phyloP scores from a whole-genome alignment of 305 asterid species.

The Galium porrigens region DNA sequence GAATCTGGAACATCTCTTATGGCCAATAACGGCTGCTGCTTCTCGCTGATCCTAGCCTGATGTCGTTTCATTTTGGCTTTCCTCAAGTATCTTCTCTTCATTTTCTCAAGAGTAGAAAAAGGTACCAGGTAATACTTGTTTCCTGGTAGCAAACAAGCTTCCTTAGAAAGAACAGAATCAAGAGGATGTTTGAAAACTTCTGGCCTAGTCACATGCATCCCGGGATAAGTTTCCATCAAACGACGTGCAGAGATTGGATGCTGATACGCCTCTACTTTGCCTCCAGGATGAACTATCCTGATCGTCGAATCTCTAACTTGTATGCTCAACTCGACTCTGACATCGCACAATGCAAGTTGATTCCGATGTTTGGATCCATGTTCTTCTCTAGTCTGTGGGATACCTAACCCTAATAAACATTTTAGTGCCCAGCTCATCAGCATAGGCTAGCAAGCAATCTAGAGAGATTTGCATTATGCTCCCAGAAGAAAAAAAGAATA shows the following conservation, averaged over 20 bases:
- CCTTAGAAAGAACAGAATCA: slow-evolving; percentile 39
- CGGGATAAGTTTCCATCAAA: slow-evolving; percentile 45
- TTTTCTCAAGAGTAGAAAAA: slow-evolving; percentile 33
- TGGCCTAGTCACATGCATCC: slow-evolving; percentile 43
- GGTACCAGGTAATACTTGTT: slow-evolving; percentile 42
- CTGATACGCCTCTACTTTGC: slow-evolving; percentile 41
- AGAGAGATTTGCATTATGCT: slow-evolving; percentile 16
- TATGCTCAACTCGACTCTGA: slow-evolving; percentile 23
- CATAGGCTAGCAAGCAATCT: slow-evolving; percentile 18
- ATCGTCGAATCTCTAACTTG: slow-evolving; percentile 34
- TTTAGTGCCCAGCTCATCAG: slow-evolving; percentile 30
- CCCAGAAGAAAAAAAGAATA: slow-evolving; percentile 5
- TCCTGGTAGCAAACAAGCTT: slow-evolving; percentile 44
- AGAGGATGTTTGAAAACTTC: slow-evolving; percentile 40
- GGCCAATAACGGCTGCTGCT: slow-evolving; percentile 20
- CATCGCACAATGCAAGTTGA: slow-evolving; percentile 10
- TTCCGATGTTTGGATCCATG: slow-evolving; percentile 17
- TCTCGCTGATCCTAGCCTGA: slow-evolving; percentile 8
- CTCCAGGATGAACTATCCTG: slow-evolving; percentile 54
- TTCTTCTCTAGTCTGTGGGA: slow-evolving; percentile 5
- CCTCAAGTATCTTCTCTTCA: slow-evolving; percentile 30
- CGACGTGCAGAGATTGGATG: slow-evolving; percentile 36
- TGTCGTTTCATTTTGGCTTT: slow-evolving; percentile 16
- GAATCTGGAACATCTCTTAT: slow-evolving; percentile 16
- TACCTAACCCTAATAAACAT: slow-evolving; percentile 25